Percentiles rank a stretch among this genome's conserved stretches.
These are phyloP conservation scores for Inosperma sp. DNA, from an alignment of 768 basidiomycete genomes.

Conservation along the genomic window DNA sequence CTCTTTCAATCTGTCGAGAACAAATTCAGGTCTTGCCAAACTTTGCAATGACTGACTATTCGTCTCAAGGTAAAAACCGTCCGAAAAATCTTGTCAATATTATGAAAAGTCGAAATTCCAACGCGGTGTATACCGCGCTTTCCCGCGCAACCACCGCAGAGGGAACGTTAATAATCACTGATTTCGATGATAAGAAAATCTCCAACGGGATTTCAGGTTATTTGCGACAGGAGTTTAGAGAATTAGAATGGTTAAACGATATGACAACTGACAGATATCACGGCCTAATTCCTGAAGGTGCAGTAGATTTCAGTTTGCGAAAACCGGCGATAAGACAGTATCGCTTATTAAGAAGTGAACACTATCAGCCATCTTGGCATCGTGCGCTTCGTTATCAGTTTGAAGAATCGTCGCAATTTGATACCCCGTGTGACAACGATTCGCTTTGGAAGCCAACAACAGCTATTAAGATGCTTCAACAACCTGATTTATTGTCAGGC, in stretches of 20 bases:
- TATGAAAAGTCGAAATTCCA: slow-evolving; percentile 13
- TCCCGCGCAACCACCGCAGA: slow-evolving; percentile 22
- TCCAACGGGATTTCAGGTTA: slow-evolving; percentile 10
- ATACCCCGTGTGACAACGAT: too few relatives aligned
- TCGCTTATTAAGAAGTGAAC: too few relatives aligned
- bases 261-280: slow-evolving; percentile 17
- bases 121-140: too few relatives aligned
- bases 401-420: too few relatives aligned
- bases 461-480: too few relatives aligned
- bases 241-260: slow-evolving; percentile 17
- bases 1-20: slow-evolving; percentile 11
- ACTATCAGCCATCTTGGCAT: too few relatives aligned
- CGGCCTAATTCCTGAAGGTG: neutral
- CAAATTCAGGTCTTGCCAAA: slow-evolving; percentile 25
- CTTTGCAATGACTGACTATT: slow-evolving; percentile 34
- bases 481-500: too few relatives aligned
- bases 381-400: too few relatives aligned
- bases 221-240: too few relatives aligned
- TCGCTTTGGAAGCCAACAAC: too few relatives aligned
- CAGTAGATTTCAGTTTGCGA: neutral
- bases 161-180: slow-evolving; percentile 16
- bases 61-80: slow-evolving; percentile 29
- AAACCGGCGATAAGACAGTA: neutral
- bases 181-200: slow-evolving; percentile 13
- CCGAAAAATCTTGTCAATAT: slow-evolving; percentile 26